A percentile compares a stretch with the other conserved stretches of the same genome.
phyloP scores from a whole-genome alignment of 176 grass and related monocot species.

The Canna indica region DNA sequence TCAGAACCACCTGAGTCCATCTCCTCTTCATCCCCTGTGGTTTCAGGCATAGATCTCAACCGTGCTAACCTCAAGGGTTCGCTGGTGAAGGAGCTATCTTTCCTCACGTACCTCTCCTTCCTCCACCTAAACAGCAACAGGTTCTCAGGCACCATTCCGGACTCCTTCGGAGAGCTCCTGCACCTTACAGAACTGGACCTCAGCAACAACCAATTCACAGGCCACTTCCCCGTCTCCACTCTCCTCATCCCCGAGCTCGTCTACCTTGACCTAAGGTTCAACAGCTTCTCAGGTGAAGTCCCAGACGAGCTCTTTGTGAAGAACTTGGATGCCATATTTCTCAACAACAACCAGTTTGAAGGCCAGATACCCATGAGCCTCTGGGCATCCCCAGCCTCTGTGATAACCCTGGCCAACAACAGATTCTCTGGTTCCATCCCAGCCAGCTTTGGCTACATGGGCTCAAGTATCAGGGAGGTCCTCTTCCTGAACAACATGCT shows the following conservation, averaged over 20 bases:
- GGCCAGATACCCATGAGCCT: slow-evolving; percentile 60
- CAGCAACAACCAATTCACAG: slow-evolving; percentile 74
- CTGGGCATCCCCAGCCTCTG: slow-evolving; percentile 64
- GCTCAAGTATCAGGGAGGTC: slow-evolving; percentile 44
- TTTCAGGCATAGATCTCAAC: slow-evolving; percentile 91
- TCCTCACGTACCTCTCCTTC: slow-evolving; percentile 66
- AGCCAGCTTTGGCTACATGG: slow-evolving; percentile 30
- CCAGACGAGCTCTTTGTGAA: slow-evolving; percentile 53
- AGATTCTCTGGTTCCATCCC: slow-evolving; percentile 57
- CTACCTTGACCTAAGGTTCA: slow-evolving; percentile 93
- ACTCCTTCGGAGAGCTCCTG: slow-evolving; percentile 43
- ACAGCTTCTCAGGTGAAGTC: slow-evolving; percentile 64
- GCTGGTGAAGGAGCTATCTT: slow-evolving; percentile 49
- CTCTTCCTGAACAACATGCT: slow-evolving; percentile 90
- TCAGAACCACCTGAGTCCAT: slow-evolving; percentile 46
- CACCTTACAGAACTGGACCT: slow-evolving; percentile 83
- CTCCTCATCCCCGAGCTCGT: slow-evolving; percentile 48
- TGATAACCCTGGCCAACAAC: slow-evolving; percentile 84
- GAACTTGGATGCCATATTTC: slow-evolving; percentile 61
- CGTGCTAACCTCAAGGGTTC: slow-evolving; percentile 48
- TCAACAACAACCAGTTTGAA: slow-evolving; percentile 77
- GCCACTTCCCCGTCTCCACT: slow-evolving; percentile 42
- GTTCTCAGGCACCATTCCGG: slow-evolving; percentile 43
- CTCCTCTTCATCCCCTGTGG: slow-evolving; percentile 19
- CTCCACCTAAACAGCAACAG: slow-evolving; percentile 90